phyloP scores from a whole-genome alignment of 164 flowering plant species.

The Sedum album region DNA sequence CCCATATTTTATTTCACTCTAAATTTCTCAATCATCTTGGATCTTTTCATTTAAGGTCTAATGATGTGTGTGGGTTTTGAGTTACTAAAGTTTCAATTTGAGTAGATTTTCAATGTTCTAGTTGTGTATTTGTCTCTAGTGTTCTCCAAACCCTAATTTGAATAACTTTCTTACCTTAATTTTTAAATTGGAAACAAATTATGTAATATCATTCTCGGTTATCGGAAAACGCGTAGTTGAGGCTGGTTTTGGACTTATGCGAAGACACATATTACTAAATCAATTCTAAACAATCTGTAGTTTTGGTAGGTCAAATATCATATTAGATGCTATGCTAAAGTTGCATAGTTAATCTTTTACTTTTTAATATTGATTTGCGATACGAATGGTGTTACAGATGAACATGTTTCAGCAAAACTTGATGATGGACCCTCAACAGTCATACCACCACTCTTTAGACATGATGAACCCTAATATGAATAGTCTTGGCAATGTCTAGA shows the following conservation, averaged over 20 bases:
- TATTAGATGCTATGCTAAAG: no score
- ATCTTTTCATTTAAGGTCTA: no score
- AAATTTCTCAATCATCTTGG: background rate
- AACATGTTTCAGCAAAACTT: constrained; percentile 59
- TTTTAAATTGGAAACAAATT: background rate
- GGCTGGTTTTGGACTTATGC: constrained; percentile 3
- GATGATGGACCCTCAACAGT: constrained; percentile 44
- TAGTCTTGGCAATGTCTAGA: constrained; percentile 19
- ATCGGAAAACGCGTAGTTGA: constrained; percentile 1
- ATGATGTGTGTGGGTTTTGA: background rate
- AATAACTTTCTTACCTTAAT: background rate
- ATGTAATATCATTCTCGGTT: background rate
- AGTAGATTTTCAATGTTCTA: no score
- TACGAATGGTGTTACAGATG: constrained; percentile 9
- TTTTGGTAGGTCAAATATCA: constrained; percentile 2
- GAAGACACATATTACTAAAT: constrained; percentile 2
- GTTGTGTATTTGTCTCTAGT: background rate
- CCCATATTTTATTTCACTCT: background rate
- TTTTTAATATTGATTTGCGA: background rate
- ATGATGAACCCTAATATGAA: constrained; percentile 35
- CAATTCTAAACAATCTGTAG: background rate
- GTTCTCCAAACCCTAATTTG: background rate
- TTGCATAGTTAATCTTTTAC: background rate
- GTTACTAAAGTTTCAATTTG: no score
- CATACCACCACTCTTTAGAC: constrained; percentile 32